Base-by-base conservation (phyloP, 257 asterid genomes). In the Jasminum sambac region DNA sequence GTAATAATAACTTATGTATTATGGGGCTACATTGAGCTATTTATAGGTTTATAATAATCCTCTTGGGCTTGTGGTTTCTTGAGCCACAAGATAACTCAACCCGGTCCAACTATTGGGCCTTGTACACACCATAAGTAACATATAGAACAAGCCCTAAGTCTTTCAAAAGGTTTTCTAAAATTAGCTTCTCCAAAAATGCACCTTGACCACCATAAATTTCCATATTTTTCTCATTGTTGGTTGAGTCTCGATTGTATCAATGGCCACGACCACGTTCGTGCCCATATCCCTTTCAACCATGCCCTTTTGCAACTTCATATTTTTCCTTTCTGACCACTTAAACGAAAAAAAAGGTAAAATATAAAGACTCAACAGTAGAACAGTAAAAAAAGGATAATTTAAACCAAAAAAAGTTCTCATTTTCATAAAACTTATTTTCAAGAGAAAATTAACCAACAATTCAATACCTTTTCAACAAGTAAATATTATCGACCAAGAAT, bases 231-330 rank as follows among this genome's bases (percentile, higher is more conserved):
- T 84, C 88, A n/a, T 38, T 70, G 65, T 69, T 68, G 76, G 80
- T 30, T 4, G 81, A 72, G 70, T 88, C 96, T 74, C 89, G 77
- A 70, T 83, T 82, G 66, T 81, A 80, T 60, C 93, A 95, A 68
- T 85, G 82, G 2, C 85, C 89, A 77, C 78, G 79, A 42, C 90
- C 85, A 70, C 91, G 90, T 0, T 88, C 92, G 17, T 89, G 90
- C 26, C 86, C 82, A 64, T 48, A 82, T 43, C 96, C 95, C 19
- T 88, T 93, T 2, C 89, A 96, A 63, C 89, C 62, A 24, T 85
- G 88, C 36, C 86, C 90, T 36, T 89, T 89, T 4, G 75, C 76
- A 72, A 64, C 63, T 34, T 93, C 97, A 72, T 81, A 41, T 70
- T 67, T 93, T 34, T 86, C 80, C 58, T 88, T 97, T 72, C 87